phyloP scores from a whole-genome alignment of 1,284 basidiomycete species.

The Malassezia obtusa region DNA sequence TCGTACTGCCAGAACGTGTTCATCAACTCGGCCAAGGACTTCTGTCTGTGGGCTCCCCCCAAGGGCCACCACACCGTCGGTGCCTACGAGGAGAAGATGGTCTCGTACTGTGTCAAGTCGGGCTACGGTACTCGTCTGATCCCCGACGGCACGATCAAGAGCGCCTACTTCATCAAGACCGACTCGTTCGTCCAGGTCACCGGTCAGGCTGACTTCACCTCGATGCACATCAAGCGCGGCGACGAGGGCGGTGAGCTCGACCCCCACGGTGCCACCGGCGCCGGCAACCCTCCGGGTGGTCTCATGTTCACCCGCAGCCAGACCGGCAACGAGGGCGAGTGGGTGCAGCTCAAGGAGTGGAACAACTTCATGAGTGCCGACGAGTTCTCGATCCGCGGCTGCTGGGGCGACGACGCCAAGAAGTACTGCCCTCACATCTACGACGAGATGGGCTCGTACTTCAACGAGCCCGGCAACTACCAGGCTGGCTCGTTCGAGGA shows the following conservation, averaged over 20 bases:
- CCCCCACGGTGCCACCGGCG: conserved; percentile 41
- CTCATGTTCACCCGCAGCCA: conserved; percentile 29
- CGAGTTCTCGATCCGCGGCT: conserved; percentile 45
- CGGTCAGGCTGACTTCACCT: conserved; percentile 51
- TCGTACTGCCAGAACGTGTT: conserved; percentile 42
- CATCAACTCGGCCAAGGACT: conserved; percentile 37
- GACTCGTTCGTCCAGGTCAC: conserved; percentile 62
- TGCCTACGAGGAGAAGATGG: conserved; percentile 55
- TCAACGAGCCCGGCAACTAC: conserved; percentile 44
- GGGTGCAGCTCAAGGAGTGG: conserved; percentile 43
- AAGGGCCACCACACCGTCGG: conserved; percentile 24
- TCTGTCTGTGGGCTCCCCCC: conserved; percentile 37
- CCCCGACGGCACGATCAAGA: conserved; percentile 62
- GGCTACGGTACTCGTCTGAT: conserved; percentile 57
- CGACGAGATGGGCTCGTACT: conserved; percentile 35
- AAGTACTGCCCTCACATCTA: conserved; percentile 46
- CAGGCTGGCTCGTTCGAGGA: conserved; percentile 29
- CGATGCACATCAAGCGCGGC: conserved; percentile 38
- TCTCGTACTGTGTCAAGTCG: conserved; percentile 61
- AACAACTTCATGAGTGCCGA: conserved; percentile 40
- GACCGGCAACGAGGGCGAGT: conserved; percentile 28
- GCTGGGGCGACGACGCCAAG: conserved; percentile 29
- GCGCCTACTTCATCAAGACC: conserved; percentile 63
- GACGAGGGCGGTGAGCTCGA: conserved; percentile 49
- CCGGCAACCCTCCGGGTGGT: conserved; percentile 37